Percentiles rank a stretch among this genome's conserved stretches.
phyloP scores from a whole-genome alignment of 352 stramenopile species.

The Thraustochytrium sp. region DNA sequence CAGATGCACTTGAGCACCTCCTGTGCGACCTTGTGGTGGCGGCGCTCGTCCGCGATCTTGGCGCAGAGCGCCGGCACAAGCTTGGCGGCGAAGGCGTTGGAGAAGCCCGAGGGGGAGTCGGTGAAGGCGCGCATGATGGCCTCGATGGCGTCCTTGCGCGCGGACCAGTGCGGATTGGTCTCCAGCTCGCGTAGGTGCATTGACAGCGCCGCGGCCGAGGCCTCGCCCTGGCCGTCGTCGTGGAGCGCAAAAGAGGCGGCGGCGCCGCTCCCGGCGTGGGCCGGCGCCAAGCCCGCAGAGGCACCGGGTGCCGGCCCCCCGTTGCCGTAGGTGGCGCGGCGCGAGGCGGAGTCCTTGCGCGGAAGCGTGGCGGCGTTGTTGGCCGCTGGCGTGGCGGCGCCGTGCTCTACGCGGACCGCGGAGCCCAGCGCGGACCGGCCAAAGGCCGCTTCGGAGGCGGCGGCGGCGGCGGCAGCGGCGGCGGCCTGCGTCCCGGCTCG shows the following conservation, averaged over 20 bases:
- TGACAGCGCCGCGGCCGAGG: not conserved
- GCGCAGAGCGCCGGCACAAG: not conserved
- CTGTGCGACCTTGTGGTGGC: conserved; percentile 22
- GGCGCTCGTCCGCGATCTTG: not conserved
- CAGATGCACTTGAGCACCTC: conserved; percentile 1
- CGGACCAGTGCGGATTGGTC: not conserved
- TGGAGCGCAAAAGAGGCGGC: no score
- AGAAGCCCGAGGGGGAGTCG: not conserved
- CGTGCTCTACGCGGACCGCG: no score
- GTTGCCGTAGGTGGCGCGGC: no score
- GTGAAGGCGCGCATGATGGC: not conserved
- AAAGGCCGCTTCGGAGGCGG: not conserved
- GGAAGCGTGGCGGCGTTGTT: no score
- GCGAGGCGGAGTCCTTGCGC: no score
- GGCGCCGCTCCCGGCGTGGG: no score
- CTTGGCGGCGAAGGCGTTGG: not conserved
- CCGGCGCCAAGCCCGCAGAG: no score
- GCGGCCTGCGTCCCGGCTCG: not conserved
- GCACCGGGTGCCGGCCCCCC: no score
- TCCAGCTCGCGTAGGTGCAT: not conserved
- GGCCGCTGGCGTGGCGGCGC: no score
- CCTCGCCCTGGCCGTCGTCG: no score
- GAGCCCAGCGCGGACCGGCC: no score
- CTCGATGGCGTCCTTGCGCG: not conserved
- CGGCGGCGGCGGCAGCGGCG: not conserved